Base-by-base conservation (phyloP, 1,284 basidiomycete species). In the Sanghuangporus weigelae region DNA sequence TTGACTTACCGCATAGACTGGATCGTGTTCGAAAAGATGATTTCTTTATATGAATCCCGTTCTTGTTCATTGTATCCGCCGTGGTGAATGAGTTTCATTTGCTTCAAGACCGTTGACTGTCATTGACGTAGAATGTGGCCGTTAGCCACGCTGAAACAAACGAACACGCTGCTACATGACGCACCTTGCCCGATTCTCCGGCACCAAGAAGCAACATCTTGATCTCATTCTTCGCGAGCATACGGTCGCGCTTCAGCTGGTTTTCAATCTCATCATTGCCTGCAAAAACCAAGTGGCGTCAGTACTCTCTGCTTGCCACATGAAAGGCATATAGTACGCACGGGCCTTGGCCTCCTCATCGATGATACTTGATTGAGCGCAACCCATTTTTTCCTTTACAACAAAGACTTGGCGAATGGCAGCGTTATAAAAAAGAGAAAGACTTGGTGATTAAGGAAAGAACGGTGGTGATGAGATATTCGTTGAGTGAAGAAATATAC, bases 241-340 rank as follows among this genome's bases (percentile, higher is more conserved):
- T 86, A 56, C 93, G 82, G 79, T 98, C 96, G 70, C 89, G 84
- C 81, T 94, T 96, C 71, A 98, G 85, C 79, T 98, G 96, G 75
- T 83, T 90, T 79, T 98, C 96, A 72, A 98, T 98, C 81, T 95
- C 94, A 72, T 95, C 93, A 75, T 96, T 97, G 74, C 90, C 90
- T 92, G 69, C 1, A 35, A 51, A 59, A 42, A 11, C 31, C n/a
- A 8, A 23, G 51, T 61, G 51, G 60, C 60, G 42, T 61, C 39
- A 55, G 60, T 16, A 21, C 12, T 26, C 10, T 48, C 21, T 57
- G 50, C 44, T 42, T 58, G 61, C 59, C 63, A 44, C 26, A 58
- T 57, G 16, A 21, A 7, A 39, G 35, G 31, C 19, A 19, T 16
- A 14, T 36, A n/a, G 50, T 62, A 90, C 90, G 76, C 68, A 92